Evolutionary conservation across 345 rosid species (phyloP), one percentile per base, ranked within the genome.

Genomic region (Noccaea bulbosa): DNA sequence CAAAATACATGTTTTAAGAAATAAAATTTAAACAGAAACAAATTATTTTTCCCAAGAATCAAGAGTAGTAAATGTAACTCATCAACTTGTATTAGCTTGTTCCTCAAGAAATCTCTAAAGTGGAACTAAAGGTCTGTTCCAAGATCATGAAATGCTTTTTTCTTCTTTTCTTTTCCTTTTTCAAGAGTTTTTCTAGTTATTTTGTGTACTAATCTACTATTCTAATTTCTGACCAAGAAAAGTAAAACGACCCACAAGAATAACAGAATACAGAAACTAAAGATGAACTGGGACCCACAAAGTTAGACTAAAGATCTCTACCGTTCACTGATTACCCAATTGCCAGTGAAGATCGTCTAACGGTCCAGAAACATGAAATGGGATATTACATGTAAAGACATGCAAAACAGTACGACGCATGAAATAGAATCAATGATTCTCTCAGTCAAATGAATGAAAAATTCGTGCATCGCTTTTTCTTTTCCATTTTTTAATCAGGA

Each of bases 61-160:
- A 37, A 44, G 43, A 60, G 3, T 60, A 11, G 45, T 27, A 15
- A 53, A 68, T 68, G 35, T 37, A 30, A 61, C 61, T 40, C 33
- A 47, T 58, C 66, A 47, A 70, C 20, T 58, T 64, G 70, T 55
- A 27, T 40, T 57, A 41, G 14, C 72, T 51, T 67, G 56, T 67
- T 74, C 12, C 8, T 67, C 73, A 74, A 56, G 73, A 51, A 67
- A 74, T 37, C 78, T 60, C 40, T 30, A 73, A 73, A 73, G 77
- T 40, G 4, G 5, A 38, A 72, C 59, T 53, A 66, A 66, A 66
- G 70, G 38, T 51, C 49, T 52, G 15, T 22, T 8, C 12, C 34
- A 51, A 22, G 70, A 65, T 27, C 30, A 27, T 11, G 20, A 57
- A 15, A 22, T 37, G 15, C 73, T 74, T 51, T 65, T 27, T 12